Evolutionary conservation across 169 alveolate species (phyloP).

Genomic region (Plasmodium falciparum): DNA sequence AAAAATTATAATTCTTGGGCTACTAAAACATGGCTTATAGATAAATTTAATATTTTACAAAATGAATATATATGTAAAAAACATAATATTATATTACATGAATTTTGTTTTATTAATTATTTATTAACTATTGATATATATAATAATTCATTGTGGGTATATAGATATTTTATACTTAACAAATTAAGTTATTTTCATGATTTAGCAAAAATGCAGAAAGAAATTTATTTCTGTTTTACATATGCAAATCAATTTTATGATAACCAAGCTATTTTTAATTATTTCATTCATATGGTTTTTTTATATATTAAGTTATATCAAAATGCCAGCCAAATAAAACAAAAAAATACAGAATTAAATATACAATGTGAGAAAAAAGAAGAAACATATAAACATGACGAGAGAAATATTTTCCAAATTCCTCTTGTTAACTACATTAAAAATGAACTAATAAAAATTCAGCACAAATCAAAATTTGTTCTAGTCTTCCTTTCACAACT

Average conservation of each 20-base stretch:
- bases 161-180: conserved; percentile 53
- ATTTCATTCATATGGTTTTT: conserved; percentile 46
- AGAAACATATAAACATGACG: not conserved
- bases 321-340: conserved; percentile 1
- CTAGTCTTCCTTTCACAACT: conserved; percentile 51
- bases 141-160: conserved; percentile 75
- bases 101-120: conserved; percentile 40
- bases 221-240: conserved; percentile 53
- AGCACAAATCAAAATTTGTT: conserved; percentile 42
- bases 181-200: conserved; percentile 47
- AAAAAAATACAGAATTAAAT: not conserved
- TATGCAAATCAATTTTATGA: conserved; percentile 58
- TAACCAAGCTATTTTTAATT: conserved; percentile 62
- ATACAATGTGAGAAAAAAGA: not conserved
- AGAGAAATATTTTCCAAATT: conserved; percentile 38
- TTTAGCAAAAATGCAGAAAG: conserved; percentile 23
- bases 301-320: conserved; percentile 25
- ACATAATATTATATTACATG: conserved; percentile 55
- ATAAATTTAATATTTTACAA: conserved; percentile 34
- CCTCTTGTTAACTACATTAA: conserved; percentile 34
- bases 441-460: conserved; percentile 15
- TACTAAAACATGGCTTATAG: conserved; percentile 70
- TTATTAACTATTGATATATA: conserved; percentile 69
- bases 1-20: conserved; percentile 78
- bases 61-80: conserved; percentile 38